These are phyloP conservation scores for Inga leiocalycina DNA, from an alignment of 306 rosid species.

Conservation along the genomic window DNA sequence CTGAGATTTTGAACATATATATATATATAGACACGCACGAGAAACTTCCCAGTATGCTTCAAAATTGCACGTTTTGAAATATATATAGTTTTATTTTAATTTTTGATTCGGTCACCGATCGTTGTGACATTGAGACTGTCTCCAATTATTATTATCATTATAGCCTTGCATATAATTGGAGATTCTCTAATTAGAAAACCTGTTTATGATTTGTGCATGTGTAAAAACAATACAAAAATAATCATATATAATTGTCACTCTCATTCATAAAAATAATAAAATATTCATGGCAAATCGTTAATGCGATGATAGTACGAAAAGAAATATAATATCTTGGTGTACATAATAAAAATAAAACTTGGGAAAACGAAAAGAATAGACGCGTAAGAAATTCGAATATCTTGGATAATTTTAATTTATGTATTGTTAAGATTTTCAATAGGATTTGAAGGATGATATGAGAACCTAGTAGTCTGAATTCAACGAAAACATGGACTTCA, in stretches of 20 bases:
- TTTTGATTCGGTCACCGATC: neutral
- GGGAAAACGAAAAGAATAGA: neutral
- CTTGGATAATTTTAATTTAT: neutral
- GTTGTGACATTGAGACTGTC: slow-evolving; percentile 1
- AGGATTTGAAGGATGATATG: neutral
- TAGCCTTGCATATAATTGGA: neutral
- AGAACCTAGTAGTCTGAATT: neutral
- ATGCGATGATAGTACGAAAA: neutral
- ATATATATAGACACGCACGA: neutral
- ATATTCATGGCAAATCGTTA: neutral
- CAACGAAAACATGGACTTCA: neutral
- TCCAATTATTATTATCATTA: neutral
- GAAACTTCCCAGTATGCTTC: slow-evolving; percentile 4
- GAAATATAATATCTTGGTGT: neutral
- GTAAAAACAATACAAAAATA: neutral
- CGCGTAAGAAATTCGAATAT: neutral
- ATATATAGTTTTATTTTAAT: neutral
- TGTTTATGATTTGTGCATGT: neutral
- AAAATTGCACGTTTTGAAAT: slow-evolving; percentile 5
- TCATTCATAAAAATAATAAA: neutral
- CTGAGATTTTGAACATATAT: neutral
- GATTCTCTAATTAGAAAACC: neutral
- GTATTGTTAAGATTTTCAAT: neutral
- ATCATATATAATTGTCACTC: neutral
- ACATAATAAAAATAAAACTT: neutral